Percentiles rank a stretch among this genome's conserved stretches.
These are phyloP conservation scores for Naegleria gruberi DNA, from an alignment of 208 protist genomes.

Conservation along the genomic window DNA sequence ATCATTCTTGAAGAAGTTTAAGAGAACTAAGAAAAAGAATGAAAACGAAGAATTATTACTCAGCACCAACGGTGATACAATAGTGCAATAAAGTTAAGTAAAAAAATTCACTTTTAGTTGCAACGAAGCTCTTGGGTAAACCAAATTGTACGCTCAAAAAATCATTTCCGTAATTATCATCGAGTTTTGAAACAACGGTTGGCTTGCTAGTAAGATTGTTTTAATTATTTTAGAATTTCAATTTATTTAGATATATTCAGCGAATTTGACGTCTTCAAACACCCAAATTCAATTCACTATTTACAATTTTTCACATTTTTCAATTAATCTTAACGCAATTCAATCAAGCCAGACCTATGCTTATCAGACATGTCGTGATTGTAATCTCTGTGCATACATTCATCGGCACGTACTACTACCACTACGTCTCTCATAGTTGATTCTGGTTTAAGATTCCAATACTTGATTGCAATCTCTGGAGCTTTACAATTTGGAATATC, in stretches of 20 bases:
- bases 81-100: no score
- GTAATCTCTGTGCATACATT: constrained; percentile 63
- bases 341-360: neutral
- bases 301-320: no score
- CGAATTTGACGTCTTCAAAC: neutral
- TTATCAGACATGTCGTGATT: constrained; percentile 62
- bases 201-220: neutral
- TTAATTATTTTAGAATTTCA: neutral
- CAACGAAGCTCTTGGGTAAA: no score
- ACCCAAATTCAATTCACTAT: neutral
- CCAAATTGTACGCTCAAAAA: no score
- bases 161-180: no score
- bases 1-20: no score
- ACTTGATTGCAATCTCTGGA: constrained; percentile 60
- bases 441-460: constrained; percentile 55
- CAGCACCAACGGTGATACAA: no score
- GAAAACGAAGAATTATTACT: no score
- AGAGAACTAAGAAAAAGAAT: no score
- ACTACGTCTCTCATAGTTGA: constrained; percentile 61
- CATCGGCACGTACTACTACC: constrained; percentile 59
- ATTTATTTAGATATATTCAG: neutral
- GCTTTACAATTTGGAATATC: constrained; percentile 41
- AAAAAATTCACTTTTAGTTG: no score
- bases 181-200: no score
- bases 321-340: neutral